These are phyloP conservation scores for Trichoderma erinaceum DNA, from an alignment of 495 filamentous ascomycete genomes.

Conservation along the genomic window DNA sequence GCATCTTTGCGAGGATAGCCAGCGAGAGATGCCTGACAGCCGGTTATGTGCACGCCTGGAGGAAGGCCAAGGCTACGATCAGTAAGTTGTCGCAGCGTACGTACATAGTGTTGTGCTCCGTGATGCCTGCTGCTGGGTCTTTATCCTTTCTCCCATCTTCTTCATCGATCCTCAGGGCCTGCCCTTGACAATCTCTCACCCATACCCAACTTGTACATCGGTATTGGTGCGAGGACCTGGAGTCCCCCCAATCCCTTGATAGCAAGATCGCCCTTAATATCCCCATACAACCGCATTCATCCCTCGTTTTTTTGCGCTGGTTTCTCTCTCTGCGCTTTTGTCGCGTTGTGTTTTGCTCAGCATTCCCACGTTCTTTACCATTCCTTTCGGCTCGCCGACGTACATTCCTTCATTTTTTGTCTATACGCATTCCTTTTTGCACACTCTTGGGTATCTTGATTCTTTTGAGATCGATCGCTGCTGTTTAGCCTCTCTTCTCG, in stretches of 20 bases:
- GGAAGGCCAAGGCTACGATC: neutral
- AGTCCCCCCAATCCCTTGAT: conserved; percentile 11
- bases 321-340: neutral
- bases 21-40: conserved; percentile 2
- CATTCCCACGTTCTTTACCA: conserved; percentile 12
- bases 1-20: neutral
- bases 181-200: neutral
- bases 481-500: neutral
- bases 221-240: conserved; percentile 8
- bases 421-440: neutral
- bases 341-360: conserved; percentile 6
- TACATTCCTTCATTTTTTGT: conserved; percentile 10
- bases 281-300: neutral
- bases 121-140: neutral
- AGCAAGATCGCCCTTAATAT: conserved; percentile 1
- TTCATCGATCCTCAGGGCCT: neutral
- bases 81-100: neutral
- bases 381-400: conserved; percentile 8
- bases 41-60: neutral
- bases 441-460: neutral
- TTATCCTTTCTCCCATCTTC: neutral
- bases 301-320: neutral
- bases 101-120: neutral
- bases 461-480: neutral
- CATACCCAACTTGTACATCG: neutral